Base-by-base conservation (phyloP, 148 eudicot genomes). In the Beta vulgaris region DNA sequence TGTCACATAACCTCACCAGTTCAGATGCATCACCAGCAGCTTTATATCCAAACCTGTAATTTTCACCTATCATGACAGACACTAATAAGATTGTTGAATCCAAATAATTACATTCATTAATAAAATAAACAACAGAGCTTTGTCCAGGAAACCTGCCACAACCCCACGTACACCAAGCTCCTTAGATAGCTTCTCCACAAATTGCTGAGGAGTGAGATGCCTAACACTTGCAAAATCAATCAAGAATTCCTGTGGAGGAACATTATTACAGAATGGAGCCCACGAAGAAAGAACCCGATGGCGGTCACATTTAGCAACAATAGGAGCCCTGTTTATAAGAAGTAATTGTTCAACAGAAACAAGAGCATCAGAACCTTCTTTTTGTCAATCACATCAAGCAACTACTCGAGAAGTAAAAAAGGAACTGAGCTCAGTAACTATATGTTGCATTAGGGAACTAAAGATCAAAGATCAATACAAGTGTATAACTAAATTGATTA, bases 231-330 rank as follows among this genome's bases (percentile, higher is more conserved):
- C 84, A 86, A 95, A 95, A 51, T 91, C 88, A 39, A 96, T 70
- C 76, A 87, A 72, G 60, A 85, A 75, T 77, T 96, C 99, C 46
- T 63, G 73, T 6, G 99, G 99, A 58, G 80, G 74, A 23, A 85
- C 73, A 68, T 85, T 83, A 80, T 90, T 86, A 78, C 99, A 96
- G 36, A 78, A 81, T 73, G 91, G 82, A 44, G 90, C 90, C 99
- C 99, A 96, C 14, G 93, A 92, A 73, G 92, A 88, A 69, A 96
- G 91, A 77, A 96, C 89, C 35, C 98, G 86, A 81, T 85, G 86
- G 15, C 99, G 86, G 72, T 96, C 99, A 84, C 94, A 88, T 84
- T 91, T 86, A 61, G 99, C 99, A 85, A 96, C 99, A 77, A 95
- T 83, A 35, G 98, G 97, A 83, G 97, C 86, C 93, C 99, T 96